Evolutionary conservation across 2,329 filamentous ascomycete genomes (phyloP).

Genomic region (Geosmithia morbida): DNA sequence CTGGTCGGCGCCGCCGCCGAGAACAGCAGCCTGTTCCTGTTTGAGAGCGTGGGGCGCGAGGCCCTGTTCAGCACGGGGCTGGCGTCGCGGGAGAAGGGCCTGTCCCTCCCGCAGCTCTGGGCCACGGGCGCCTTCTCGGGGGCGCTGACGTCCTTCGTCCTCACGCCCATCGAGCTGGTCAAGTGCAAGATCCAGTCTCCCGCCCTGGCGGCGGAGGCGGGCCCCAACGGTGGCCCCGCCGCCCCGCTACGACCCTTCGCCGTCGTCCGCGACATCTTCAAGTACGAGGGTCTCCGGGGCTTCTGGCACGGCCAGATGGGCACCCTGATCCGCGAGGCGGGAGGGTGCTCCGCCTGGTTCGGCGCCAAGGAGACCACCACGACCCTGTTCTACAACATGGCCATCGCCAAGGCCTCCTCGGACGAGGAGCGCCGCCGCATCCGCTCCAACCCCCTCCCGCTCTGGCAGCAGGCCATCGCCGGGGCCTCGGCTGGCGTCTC

Average conservation of each 20-base stretch:
- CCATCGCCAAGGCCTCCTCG: conserved; percentile 25
- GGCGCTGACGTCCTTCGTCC: conserved; percentile 74
- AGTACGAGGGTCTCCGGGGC: conserved; percentile 65
- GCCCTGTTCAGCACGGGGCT: conserved; percentile 40
- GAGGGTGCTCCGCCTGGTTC: conserved; percentile 91
- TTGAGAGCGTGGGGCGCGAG: conserved; percentile 63
- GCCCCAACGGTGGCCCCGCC: conserved; percentile 20
- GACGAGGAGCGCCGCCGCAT: conserved; percentile 24
- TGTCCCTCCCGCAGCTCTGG: conserved; percentile 65
- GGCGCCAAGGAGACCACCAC: conserved; percentile 74
- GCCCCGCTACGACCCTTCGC: conserved; percentile 47
- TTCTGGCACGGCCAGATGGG: conserved; percentile 96
- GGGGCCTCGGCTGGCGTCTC: conserved; percentile 81
- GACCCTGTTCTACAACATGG: conserved; percentile 49
- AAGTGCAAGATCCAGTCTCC: conserved; percentile 97
- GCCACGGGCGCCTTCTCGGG: conserved; percentile 76
- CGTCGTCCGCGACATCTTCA: conserved; percentile 68
- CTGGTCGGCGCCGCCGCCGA: conserved; percentile 84
- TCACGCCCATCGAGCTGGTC: conserved; percentile 92
- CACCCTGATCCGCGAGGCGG: conserved; percentile 85
- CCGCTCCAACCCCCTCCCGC: conserved; percentile 43
- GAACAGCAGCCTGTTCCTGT: conserved; percentile 85
- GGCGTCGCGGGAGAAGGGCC: conserved; percentile 34
- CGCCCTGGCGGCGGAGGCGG: conserved; percentile 15
- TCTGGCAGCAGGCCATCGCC: conserved; percentile 78